Evolutionary conservation across 148 eudicot species (phyloP).

Genomic region (Chenopodium formosanum): DNA sequence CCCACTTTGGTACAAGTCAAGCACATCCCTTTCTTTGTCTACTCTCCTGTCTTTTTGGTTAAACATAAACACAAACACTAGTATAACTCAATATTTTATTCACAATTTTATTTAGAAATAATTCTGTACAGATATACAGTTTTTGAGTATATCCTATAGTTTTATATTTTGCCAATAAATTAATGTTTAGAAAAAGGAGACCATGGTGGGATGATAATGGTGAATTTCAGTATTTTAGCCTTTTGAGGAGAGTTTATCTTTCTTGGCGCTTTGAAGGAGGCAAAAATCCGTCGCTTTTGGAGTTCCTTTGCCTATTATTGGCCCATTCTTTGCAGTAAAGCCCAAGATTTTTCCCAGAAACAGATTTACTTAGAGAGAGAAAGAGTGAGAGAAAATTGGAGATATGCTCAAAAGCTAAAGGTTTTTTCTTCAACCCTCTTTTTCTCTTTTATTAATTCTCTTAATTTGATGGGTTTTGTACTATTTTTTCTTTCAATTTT

Average conservation of each 20-base stretch:
- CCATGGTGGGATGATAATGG: conserved; percentile 21
- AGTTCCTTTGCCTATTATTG: conserved; percentile 6
- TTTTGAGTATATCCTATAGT: conserved; percentile 11
- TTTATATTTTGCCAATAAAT: not conserved
- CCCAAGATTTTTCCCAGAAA: conserved; percentile 14
- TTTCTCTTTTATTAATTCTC: conserved; percentile 2
- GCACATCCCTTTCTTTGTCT: not conserved
- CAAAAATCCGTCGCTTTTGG: conserved; percentile 8
- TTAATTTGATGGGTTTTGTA: conserved; percentile 3
- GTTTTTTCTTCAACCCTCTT: conserved; percentile 19
- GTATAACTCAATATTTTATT: not conserved
- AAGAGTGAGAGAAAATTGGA: conserved; percentile 11
- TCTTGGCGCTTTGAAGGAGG: conserved; percentile 1
- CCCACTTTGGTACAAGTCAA: not conserved
- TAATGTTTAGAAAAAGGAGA: conserved; percentile 16
- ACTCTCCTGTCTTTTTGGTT: not conserved
- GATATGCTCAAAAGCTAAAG: conserved; percentile 39
- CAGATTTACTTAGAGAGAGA: conserved; percentile 5
- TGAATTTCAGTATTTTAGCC: conserved; percentile 16
- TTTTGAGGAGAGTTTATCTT: conserved; percentile 21
- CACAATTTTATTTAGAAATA: too few relatives aligned
- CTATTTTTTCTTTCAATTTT: conserved; percentile 8
- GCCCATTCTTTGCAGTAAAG: conserved; percentile 29
- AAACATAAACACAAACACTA: not conserved
- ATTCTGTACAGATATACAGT: not conserved